Conservation (phyloP, 2,329 filamentous ascomycete species). For the Colletotrichum sp. region DNA sequence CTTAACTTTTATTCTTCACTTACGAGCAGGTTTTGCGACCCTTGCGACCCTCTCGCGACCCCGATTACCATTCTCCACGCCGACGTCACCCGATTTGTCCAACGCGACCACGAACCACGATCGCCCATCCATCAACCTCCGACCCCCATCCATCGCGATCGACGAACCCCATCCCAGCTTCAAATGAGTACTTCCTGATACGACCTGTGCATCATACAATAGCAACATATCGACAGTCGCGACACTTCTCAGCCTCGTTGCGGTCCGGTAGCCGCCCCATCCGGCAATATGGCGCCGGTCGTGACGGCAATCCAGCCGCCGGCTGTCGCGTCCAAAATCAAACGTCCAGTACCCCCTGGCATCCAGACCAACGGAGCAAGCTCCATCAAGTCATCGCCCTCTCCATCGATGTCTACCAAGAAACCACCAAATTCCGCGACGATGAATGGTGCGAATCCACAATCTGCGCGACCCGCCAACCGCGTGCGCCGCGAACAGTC, state of each 20-base stretch:
- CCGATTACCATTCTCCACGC: neutral
- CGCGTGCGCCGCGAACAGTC: constrained; percentile 63
- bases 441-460: constrained; percentile 46
- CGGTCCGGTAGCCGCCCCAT: constrained; percentile 6
- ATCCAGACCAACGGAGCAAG: constrained; percentile 69
- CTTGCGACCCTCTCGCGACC: neutral
- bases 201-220: neutral
- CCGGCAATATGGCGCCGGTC: constrained; percentile 57
- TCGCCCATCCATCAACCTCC: neutral
- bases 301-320: constrained; percentile 50
- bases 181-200: constrained; percentile 14
- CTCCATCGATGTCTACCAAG: constrained; percentile 61
- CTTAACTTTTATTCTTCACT: neutral
- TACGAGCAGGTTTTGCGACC: neutral
- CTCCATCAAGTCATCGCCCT: constrained; percentile 64
- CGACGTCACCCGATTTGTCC: constrained; percentile 17
- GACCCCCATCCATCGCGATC: constrained; percentile 4
- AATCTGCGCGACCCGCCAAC: constrained; percentile 52
- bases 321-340: constrained; percentile 62
- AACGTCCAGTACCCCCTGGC: constrained; percentile 69
- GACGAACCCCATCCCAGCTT: neutral
- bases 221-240: neutral
- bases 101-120: constrained; percentile 1
- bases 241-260: neutral
- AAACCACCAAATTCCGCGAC: constrained; percentile 51